Percentiles rank a stretch among this genome's conserved stretches.
These are phyloP conservation scores for Hyphopichia homilentoma DNA, from an alignment of 805 yeast species.

Conservation along the genomic window DNA sequence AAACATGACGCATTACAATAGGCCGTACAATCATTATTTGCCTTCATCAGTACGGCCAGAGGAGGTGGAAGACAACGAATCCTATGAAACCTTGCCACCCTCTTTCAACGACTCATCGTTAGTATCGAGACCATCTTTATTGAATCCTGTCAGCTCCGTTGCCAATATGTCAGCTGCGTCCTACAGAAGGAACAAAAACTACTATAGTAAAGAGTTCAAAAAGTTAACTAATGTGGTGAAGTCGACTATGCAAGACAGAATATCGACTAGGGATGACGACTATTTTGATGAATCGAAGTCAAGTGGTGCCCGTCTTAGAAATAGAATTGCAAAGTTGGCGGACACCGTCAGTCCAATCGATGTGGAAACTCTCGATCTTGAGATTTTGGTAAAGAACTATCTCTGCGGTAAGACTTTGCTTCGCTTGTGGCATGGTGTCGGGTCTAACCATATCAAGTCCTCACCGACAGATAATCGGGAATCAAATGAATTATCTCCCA, in stretches of 20 bases:
- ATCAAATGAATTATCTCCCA: slow-evolving; percentile 7
- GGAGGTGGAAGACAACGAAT: neutral
- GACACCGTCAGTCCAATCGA: slow-evolving; percentile 33
- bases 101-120: neutral
- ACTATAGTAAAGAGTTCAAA: slow-evolving; percentile 39
- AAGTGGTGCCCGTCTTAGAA: slow-evolving; percentile 26
- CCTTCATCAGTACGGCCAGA: too few species aligned
- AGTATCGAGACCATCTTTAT: slow-evolving; percentile 1
- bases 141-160: slow-evolving; percentile 1
- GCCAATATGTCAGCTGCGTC: slow-evolving; percentile 9
- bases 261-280: slow-evolving; percentile 17
- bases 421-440: slow-evolving; percentile 29
- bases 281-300: slow-evolving; percentile 9
- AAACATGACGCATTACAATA: neutral
- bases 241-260: slow-evolving; percentile 64
- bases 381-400: slow-evolving; percentile 25
- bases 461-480: too few species aligned
- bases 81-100: too few species aligned
- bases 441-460: slow-evolving; percentile 1
- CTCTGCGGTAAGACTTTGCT: slow-evolving; percentile 31
- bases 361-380: slow-evolving; percentile 40
- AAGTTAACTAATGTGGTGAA: slow-evolving; percentile 66
- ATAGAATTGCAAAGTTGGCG: slow-evolving; percentile 31
- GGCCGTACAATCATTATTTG: neutral
- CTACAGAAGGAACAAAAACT: slow-evolving; percentile 22